phyloP scores from a whole-genome alignment of 129 eudicot species.

The Pittosporum tobira region DNA sequence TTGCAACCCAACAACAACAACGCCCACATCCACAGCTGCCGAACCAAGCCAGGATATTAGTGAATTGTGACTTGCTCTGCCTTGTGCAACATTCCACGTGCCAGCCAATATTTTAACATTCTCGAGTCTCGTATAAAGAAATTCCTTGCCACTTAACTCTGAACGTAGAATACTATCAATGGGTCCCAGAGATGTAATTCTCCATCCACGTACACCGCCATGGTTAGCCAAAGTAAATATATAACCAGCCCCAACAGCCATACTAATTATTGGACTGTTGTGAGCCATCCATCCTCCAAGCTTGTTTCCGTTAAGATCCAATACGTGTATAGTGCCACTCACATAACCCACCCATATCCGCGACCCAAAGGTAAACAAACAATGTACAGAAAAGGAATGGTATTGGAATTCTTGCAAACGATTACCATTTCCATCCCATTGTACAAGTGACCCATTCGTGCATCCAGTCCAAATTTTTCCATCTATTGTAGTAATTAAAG shows the following conservation, averaged over 20 bases:
- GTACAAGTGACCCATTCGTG: constrained; percentile 67
- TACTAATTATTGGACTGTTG: constrained; percentile 56
- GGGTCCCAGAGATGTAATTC: constrained; percentile 68
- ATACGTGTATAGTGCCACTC: constrained; percentile 62
- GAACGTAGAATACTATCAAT: constrained; percentile 50
- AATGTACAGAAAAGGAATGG: constrained; percentile 42
- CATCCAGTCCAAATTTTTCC: constrained; percentile 81
- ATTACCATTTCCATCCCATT: constrained; percentile 91
- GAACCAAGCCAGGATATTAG: constrained; percentile 90
- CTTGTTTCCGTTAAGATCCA: constrained; percentile 71
- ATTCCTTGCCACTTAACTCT: constrained; percentile 64
- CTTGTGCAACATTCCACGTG: constrained; percentile 97
- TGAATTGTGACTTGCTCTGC: constrained; percentile 76
- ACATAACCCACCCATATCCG: constrained; percentile 85
- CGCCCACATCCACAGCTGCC: constrained; percentile 64
- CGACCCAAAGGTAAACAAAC: constrained; percentile 65
- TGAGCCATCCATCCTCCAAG: constrained; percentile 94
- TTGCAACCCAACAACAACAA: constrained; percentile 89
- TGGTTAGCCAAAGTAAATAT: constrained; percentile 76
- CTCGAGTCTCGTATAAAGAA: constrained; percentile 65
- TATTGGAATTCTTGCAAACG: constrained; percentile 60
- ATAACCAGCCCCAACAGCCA: constrained; percentile 68
- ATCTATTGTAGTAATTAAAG: constrained; percentile 50
- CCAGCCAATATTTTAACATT: constrained; percentile 70
- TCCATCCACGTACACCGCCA: constrained; percentile 97